Conservation (phyloP, 495 filamentous ascomycete species). For the Penicillium paradoxum region DNA sequence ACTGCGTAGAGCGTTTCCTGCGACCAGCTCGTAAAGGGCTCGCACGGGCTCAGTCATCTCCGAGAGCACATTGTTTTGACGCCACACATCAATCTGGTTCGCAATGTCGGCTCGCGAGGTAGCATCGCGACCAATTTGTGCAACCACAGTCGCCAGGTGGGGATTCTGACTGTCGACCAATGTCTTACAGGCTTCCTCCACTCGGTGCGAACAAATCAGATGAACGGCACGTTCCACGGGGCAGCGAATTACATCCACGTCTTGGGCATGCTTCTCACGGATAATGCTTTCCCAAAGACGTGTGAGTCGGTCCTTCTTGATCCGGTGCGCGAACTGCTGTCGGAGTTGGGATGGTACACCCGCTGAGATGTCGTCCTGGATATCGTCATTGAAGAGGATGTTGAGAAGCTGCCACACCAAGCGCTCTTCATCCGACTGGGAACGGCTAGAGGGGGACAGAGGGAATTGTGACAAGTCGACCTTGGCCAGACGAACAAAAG, state of each 20-base stretch:
- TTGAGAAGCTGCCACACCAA: slow-evolving; percentile 59
- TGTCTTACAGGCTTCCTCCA: slow-evolving; percentile 74
- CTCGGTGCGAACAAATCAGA: slow-evolving; percentile 67
- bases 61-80: slow-evolving; percentile 68
- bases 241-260: slow-evolving; percentile 47
- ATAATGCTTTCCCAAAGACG: slow-evolving; percentile 46
- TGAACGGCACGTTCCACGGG: slow-evolving; percentile 81
- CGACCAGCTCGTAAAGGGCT: slow-evolving; percentile 81
- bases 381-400: slow-evolving; percentile 73
- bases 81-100: slow-evolving; percentile 79
- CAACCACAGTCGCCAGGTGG: slow-evolving; percentile 74
- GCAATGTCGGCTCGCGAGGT: slow-evolving; percentile 61
- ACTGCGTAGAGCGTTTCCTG: slow-evolving; percentile 76
- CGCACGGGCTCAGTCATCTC: slow-evolving; percentile 84
- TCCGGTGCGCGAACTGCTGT: slow-evolving; percentile 40
- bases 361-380: slow-evolving; percentile 42
- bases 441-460: slow-evolving; percentile 23
- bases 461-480: slow-evolving; percentile 34
- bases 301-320: slow-evolving; percentile 50
- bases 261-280: slow-evolving; percentile 41
- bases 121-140: slow-evolving; percentile 69
- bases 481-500: slow-evolving; percentile 33
- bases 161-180: slow-evolving; percentile 69
- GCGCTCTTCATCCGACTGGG: slow-evolving; percentile 31
- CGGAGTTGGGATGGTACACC: slow-evolving; percentile 39